Base-by-base conservation (phyloP, 2,329 filamentous ascomycete species). In the Alternaria triticimaculans region DNA sequence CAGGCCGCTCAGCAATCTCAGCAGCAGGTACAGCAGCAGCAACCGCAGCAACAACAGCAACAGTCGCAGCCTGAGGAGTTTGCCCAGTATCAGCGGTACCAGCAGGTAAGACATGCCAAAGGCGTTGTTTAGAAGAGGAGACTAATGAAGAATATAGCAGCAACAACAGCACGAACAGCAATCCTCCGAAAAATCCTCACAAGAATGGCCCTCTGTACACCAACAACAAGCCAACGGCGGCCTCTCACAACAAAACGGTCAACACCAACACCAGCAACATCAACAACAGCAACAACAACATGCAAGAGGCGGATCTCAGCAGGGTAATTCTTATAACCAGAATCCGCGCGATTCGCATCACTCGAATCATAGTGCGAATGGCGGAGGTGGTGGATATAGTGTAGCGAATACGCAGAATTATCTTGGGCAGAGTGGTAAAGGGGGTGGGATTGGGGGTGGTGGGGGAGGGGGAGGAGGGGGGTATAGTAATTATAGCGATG, bases 41-140 rank as follows among this genome's bases (percentile, higher is more conserved):
- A 82, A 45, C 77, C 79, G 60, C 74, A 76, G 41, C 62, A 69
- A 15, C 72, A 76, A 55, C 75, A 73, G 60, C 72, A 78, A 64
- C 79, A 80, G 54, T 69, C 74, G 44, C 71, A 74, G 63, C 72
- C 75, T 45, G 79, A 83, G 46, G 80, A 82, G 67, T 80, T 80
- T 55, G 71, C 75, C 26, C 78, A 80, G 58, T 80, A 79, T 65
- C 78, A 81, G 65, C 71, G 76, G 66, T 80, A 81, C 63, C 79
- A 80, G 60, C 77, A 80, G 69, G 74, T 72, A 65, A 28, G 57
- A 20, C 11, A 6, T 33, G 1, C 2, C 6, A 15, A 15, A 30
- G 12, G 12, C 28, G 1, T 8, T 7, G 6, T n/a, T n/a, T 33
- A 33, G 3, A 23, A 15, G 8, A 18, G 5, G 28, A 4, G 15